Conservation (phyloP, 805 yeast species). For the Saturnispora silvae region DNA sequence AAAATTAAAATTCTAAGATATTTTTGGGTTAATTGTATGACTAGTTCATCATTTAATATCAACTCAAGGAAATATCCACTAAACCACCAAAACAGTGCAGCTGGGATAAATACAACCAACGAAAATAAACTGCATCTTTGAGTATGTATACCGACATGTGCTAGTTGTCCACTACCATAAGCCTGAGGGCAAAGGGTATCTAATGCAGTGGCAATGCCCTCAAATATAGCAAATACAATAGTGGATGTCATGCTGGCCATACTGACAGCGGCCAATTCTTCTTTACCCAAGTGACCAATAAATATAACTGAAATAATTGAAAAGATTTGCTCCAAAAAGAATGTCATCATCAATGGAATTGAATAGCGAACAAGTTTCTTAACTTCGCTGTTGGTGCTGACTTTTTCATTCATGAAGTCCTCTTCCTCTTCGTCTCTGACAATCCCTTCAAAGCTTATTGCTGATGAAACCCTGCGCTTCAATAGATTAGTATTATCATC, state of each 20-base stretch:
- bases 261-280: conserved; percentile 67
- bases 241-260: conserved; percentile 74
- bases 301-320: conserved; percentile 68
- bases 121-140: conserved; percentile 60
- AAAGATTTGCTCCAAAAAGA: conserved; percentile 46
- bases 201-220: conserved; percentile 65
- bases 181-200: conserved; percentile 78
- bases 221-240: conserved; percentile 61
- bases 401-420: conserved; percentile 24
- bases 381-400: conserved; percentile 22
- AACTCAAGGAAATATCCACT: conserved; percentile 37
- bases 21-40: conserved; percentile 42
- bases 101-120: conserved; percentile 46
- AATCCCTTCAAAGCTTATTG: conserved; percentile 10
- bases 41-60: conserved; percentile 35
- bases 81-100: conserved; percentile 52
- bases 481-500: neutral
- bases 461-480: conserved; percentile 4
- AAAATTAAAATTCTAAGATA: conserved; percentile 46
- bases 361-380: conserved; percentile 27
- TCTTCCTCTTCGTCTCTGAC: conserved; percentile 18
- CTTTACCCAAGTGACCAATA: conserved; percentile 66
- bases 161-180: conserved; percentile 55
- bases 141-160: conserved; percentile 56
- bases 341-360: conserved; percentile 41